These are phyloP conservation scores for Colletotrichum costaricense DNA, from an alignment of 2,329 filamentous ascomycete species.

Conservation along the genomic window DNA sequence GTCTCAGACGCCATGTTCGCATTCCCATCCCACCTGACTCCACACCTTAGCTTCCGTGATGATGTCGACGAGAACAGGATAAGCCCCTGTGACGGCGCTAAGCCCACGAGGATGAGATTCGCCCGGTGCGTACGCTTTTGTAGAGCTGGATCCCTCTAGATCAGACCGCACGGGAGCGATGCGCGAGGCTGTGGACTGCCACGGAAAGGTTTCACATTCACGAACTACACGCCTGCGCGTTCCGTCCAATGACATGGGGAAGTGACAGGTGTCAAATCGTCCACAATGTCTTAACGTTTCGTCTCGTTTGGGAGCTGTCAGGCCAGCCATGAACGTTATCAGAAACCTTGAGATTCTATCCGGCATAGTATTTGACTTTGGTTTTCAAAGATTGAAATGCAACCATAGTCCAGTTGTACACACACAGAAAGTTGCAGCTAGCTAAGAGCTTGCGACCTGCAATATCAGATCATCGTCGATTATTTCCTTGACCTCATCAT, in stretches of 20 bases:
- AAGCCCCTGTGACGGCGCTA: constrained; percentile 1
- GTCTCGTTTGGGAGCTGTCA: neutral
- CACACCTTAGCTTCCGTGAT: neutral
- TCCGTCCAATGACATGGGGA: neutral
- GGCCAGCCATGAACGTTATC: neutral
- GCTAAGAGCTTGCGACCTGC: no score
- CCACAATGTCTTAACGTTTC: neutral
- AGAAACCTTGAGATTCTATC: neutral
- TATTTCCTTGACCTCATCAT: neutral
- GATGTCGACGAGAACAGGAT: neutral
- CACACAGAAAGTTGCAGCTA: neutral
- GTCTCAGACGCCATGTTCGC: neutral
- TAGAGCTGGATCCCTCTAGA: neutral
- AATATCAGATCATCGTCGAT: neutral
- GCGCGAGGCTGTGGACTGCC: neutral
- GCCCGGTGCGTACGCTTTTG: neutral
- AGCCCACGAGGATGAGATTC: neutral
- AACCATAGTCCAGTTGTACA: neutral
- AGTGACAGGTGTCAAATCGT: neutral
- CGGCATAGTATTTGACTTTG: neutral
- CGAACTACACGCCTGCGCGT: neutral
- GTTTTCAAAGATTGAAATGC: neutral
- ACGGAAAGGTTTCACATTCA: neutral
- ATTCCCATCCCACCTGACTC: neutral
- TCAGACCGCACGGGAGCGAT: neutral